A percentile compares a stretch with the other conserved stretches of the same genome.
These are phyloP conservation scores for Debaryomyces prosopidis DNA, from an alignment of 805 yeast species.

Conservation along the genomic window DNA sequence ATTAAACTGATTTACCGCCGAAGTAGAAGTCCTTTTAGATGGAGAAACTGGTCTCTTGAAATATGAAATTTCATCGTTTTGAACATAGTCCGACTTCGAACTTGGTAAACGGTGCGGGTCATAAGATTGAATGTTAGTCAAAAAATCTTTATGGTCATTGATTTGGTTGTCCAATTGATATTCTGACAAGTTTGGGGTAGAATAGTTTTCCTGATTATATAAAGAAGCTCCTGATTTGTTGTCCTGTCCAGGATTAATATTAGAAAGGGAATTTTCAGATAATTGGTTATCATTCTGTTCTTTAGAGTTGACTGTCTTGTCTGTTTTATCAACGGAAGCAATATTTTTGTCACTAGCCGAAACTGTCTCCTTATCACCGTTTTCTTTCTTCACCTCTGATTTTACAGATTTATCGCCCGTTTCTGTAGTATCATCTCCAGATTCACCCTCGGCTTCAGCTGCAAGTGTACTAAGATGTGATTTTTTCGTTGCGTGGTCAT, in stretches of 20 bases:
- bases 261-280: neutral
- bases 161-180: constrained; percentile 44
- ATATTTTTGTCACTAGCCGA: constrained; percentile 11
- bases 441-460: neutral
- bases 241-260: neutral
- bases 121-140: constrained; percentile 34
- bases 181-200: constrained; percentile 46
- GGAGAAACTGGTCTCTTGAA: constrained; percentile 3
- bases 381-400: constrained; percentile 26
- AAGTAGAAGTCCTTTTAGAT: neutral
- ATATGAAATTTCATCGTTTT: neutral
- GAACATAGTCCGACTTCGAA: neutral
- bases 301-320: constrained; percentile 9
- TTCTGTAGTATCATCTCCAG: neutral
- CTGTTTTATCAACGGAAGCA: constrained; percentile 25
- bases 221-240: constrained; percentile 3
- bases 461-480: neutral
- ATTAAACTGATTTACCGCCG: neutral
- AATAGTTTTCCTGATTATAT: constrained; percentile 25
- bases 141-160: constrained; percentile 34
- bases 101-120: constrained; percentile 34
- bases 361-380: neutral
- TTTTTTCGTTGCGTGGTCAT: neutral
- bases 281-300: too few relatives aligned
- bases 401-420: constrained; percentile 1